Evolutionary conservation across 2,329 filamentous ascomycete species (phyloP), one percentile per base, ranked within the genome.

Genomic region (Penicillium psychrosexuale): DNA sequence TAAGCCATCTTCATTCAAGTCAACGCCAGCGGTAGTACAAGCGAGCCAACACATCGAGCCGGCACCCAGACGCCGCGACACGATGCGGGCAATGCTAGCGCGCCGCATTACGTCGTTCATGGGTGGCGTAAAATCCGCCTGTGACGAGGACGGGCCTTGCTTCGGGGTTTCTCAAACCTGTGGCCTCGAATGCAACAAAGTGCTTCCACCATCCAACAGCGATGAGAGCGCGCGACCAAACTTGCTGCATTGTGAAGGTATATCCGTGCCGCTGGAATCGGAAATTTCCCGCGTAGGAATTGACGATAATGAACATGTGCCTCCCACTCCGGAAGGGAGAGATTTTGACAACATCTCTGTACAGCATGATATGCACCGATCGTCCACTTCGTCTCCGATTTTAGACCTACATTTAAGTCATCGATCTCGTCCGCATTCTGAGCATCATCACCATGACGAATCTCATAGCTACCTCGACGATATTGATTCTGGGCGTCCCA

Each of bases 111-210:
- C 76, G 8, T 74, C 78, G 38, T 68, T 85, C 8, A 75, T 84
- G 9, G 74, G 73, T 9, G 75, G 75, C 4, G 74, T 75, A 28
- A 81, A 81, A 57, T 67, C 77, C 1, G 66, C 73, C 3, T 86
- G 84, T 61, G 81, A 84, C 57, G 78, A 82, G 51, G 72, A 79
- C 49, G 84, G 82, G 0, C 81, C 82, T 17, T 87, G 84, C 60
- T 83, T 82, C 61, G 84, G 84, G 0, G 82, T 82, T 60, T 83
- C 82, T 3, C 82, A 86, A 60, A 78, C 82, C 0, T 87, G 84
- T 63, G 83, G 84, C 1, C 75, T 76, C 24, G 82, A 86, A 56
- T 86, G 84, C 67, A 82, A 83, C 62, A 84, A 82, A 66, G 67
- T 72, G 4, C 64, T 72, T 17, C 60, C 52, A 17, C 55, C 58